Conservation (phyloP, 2,329 filamentous ascomycete species). For the Lachnellula cervina region DNA sequence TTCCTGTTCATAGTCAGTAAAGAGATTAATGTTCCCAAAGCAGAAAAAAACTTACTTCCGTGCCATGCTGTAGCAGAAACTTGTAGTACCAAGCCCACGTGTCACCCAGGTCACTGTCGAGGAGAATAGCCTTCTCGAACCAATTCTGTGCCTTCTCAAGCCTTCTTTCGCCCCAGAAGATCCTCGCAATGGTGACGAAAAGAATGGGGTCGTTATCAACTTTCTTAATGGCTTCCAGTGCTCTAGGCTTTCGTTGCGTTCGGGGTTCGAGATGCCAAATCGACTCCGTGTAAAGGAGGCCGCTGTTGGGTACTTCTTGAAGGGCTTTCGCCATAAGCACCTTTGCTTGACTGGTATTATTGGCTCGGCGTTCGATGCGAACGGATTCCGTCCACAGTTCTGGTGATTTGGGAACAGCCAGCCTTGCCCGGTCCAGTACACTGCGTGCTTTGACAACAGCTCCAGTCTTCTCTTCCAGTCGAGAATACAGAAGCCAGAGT, state of each 20-base stretch:
- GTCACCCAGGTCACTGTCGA: constrained; percentile 84
- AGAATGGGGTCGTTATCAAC: constrained; percentile 87
- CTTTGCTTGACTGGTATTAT: constrained; percentile 78
- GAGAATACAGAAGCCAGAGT: constrained; percentile 83
- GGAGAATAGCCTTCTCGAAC: constrained; percentile 92
- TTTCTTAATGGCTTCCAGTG: constrained; percentile 93
- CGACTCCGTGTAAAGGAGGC: constrained; percentile 86
- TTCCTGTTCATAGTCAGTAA: constrained; percentile 45
- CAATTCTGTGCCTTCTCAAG: constrained; percentile 92
- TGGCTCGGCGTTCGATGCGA: constrained; percentile 81
- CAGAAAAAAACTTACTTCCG: constrained; percentile 47
- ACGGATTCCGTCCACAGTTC: constrained; percentile 93
- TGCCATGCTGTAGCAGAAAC: constrained; percentile 88
- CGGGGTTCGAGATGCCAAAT: constrained; percentile 92
- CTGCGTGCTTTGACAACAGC: constrained; percentile 88
- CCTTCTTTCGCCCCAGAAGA: constrained; percentile 91
- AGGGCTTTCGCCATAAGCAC: constrained; percentile 89
- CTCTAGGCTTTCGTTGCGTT: constrained; percentile 86
- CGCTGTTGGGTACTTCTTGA: constrained; percentile 84
- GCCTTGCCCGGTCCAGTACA: constrained; percentile 83
- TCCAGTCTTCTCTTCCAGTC: constrained; percentile 80
- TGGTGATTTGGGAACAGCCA: constrained; percentile 79
- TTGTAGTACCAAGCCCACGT: constrained; percentile 98
- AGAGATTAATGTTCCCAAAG: background rate
- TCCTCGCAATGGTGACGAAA: constrained; percentile 86